These are phyloP conservation scores for Colletotrichum plurivorum DNA, from an alignment of 2,329 filamentous ascomycete species.

Conservation along the genomic window DNA sequence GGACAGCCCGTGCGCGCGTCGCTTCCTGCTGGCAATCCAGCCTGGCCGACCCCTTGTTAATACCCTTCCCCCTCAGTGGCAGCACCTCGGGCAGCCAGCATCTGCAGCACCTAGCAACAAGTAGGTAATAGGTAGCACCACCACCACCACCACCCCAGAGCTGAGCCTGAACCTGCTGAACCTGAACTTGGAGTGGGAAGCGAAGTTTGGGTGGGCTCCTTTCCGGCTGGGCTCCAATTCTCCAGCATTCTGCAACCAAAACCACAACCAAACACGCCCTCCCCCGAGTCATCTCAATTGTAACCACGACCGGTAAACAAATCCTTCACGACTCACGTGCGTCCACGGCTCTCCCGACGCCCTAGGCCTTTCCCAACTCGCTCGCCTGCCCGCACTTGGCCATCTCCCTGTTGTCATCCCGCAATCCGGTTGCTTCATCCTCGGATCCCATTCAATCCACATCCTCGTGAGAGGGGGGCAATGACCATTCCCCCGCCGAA, in stretches of 20 bases:
- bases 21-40: background rate
- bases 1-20: too few species aligned
- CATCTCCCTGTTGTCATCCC: constrained; percentile 1
- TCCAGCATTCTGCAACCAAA: constrained; percentile 35
- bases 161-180: constrained; percentile 3
- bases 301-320: constrained; percentile 32
- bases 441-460: constrained; percentile 26
- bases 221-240: constrained; percentile 27
- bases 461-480: constrained; percentile 39
- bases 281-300: constrained; percentile 31
- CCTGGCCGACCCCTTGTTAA: background rate
- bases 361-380: constrained; percentile 7
- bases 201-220: constrained; percentile 17
- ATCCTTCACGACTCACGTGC: constrained; percentile 32
- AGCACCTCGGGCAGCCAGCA: too few species aligned
- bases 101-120: too few species aligned
- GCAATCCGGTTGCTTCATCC: constrained; percentile 12
- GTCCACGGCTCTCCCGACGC: constrained; percentile 12
- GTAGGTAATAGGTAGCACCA: too few species aligned
- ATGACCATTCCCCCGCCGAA: constrained; percentile 39
- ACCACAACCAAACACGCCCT: constrained; percentile 14
- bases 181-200: constrained; percentile 7
- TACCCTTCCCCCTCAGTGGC: too few species aligned
- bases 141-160: too few species aligned
- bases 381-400: background rate